A percentile compares a stretch with the other conserved stretches of the same genome.
Conservation (phyloP, 495 filamentous ascomycete genomes). For the Penicillium chermesinum region DNA sequence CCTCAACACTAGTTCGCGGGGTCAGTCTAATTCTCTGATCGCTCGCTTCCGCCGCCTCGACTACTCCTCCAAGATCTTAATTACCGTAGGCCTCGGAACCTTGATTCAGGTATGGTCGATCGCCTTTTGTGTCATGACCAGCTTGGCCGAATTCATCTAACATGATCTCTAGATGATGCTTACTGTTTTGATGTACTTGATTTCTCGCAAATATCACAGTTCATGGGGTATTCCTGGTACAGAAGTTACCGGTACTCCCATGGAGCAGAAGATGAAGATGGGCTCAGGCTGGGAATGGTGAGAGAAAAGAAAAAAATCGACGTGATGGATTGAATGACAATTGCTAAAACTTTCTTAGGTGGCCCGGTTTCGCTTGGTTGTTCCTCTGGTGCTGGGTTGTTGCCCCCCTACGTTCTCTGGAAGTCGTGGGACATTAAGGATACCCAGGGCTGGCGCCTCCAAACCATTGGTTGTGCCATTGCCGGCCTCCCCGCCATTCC, state of each 20-base stretch:
- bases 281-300: constrained; percentile 63
- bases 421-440: constrained; percentile 52
- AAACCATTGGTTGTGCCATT: constrained; percentile 57
- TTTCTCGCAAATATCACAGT: constrained; percentile 62
- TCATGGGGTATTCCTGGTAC: constrained; percentile 51
- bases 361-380: constrained; percentile 60
- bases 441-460: constrained; percentile 62
- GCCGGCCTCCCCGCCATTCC: constrained; percentile 59
- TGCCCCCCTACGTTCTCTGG: constrained; percentile 43
- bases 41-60: constrained; percentile 24
- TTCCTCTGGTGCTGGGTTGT: constrained; percentile 59
- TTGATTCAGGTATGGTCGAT: constrained; percentile 19
- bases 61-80: constrained; percentile 24
- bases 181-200: constrained; percentile 56
- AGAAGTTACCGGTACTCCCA: constrained; percentile 29
- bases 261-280: constrained; percentile 33
- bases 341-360: constrained; percentile 26
- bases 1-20: neutral
- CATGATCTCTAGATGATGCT: constrained; percentile 43
- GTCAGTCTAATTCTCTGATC: constrained; percentile 7
- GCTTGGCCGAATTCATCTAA: constrained; percentile 4
- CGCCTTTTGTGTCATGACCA: neutral
- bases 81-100: constrained; percentile 26
- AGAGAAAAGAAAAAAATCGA: constrained; percentile 2
- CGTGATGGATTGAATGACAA: neutral